Evolutionary conservation across 352 stramenopile species (phyloP).

Genomic region (Globisporangium lucens): DNA sequence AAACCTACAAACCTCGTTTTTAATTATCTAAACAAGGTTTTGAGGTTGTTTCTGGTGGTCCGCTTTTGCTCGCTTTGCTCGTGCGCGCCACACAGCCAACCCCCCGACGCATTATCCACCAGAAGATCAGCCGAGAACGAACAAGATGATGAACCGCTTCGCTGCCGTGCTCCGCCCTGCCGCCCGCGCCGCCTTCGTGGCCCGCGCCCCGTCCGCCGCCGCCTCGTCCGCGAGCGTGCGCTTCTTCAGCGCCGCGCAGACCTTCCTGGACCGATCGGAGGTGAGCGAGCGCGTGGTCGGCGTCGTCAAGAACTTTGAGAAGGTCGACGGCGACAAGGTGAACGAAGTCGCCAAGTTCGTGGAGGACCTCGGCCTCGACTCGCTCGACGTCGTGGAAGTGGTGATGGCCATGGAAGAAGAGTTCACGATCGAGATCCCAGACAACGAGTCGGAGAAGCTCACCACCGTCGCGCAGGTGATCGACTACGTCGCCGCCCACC

Average conservation of each 20-base stretch:
- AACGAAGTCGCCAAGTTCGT: constrained; percentile 93
- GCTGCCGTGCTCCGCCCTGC: constrained; percentile 64
- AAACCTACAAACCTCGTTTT: no score
- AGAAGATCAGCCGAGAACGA: constrained; percentile 22
- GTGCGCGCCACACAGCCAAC: not conserved
- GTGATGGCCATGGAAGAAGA: constrained; percentile 99
- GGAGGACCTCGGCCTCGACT: constrained; percentile 98
- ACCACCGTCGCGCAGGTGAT: constrained; percentile 95
- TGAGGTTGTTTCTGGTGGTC: not conserved
- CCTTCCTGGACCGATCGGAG: constrained; percentile 89
- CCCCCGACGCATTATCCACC: constrained; percentile 8
- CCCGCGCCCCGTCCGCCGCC: constrained; percentile 31
- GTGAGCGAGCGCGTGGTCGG: constrained; percentile 96
- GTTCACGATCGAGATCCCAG: constrained; percentile 99
- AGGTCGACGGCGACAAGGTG: constrained; percentile 95
- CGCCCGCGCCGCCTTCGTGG: constrained; percentile 42
- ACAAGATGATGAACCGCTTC: constrained; percentile 85
- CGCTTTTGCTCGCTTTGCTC: not conserved
- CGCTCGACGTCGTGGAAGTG: constrained; percentile 94
- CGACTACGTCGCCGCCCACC: constrained; percentile 98
- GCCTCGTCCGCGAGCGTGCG: constrained; percentile 25
- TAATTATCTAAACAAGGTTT: no score
- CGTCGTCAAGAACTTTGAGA: constrained; percentile 99
- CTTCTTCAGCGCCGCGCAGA: constrained; percentile 85
- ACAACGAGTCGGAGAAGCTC: constrained; percentile 99